A percentile compares a stretch with the other conserved stretches of the same genome.
Evolutionary conservation across 2,329 filamentous ascomycete species (phyloP).

Genomic region (Dendrostoma leiphaemia): DNA sequence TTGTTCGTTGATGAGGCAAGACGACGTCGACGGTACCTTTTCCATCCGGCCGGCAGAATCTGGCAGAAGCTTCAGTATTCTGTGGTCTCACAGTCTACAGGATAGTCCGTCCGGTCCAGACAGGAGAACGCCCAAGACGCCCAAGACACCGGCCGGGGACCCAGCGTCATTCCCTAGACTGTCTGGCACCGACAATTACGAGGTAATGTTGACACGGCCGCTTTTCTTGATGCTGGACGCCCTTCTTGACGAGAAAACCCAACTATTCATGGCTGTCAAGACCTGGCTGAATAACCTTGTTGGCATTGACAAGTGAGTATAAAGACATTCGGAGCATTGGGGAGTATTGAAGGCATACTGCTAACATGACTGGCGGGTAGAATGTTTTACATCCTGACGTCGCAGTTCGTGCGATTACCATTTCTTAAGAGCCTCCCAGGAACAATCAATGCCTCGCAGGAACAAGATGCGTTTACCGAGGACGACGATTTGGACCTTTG

Average conservation of each 20-base stretch:
- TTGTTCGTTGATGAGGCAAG: conserved; percentile 63
- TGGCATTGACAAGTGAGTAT: conserved; percentile 59
- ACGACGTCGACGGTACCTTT: conserved; percentile 46
- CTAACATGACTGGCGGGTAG: conserved; percentile 35
- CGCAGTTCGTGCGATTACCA: conserved; percentile 54
- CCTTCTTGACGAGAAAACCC: conserved; percentile 68
- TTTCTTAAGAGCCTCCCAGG: conserved; percentile 43
- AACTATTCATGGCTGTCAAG: conserved; percentile 73
- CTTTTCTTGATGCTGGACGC: conserved; percentile 80
- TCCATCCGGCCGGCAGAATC: conserved; percentile 53
- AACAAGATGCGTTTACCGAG: conserved; percentile 39
- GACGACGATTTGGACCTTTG: conserved; percentile 74
- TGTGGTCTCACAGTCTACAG: conserved; percentile 80
- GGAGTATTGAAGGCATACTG: background rate
- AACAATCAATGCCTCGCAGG: conserved; percentile 25
- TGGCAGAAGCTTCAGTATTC: conserved; percentile 67
- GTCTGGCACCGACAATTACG: conserved; percentile 60
- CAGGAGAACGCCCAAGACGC: conserved; percentile 47
- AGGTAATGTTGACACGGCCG: conserved; percentile 75
- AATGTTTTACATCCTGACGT: conserved; percentile 59
- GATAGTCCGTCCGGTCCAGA: conserved; percentile 49
- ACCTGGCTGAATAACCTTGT: conserved; percentile 73
- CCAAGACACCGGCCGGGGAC: conserved; percentile 41
- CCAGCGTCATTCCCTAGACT: conserved; percentile 38
- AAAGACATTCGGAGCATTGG: background rate